Conservation (phyloP, 371 early-diverging fungal genomes). For the Syncephalastrum racemosum region DNA sequence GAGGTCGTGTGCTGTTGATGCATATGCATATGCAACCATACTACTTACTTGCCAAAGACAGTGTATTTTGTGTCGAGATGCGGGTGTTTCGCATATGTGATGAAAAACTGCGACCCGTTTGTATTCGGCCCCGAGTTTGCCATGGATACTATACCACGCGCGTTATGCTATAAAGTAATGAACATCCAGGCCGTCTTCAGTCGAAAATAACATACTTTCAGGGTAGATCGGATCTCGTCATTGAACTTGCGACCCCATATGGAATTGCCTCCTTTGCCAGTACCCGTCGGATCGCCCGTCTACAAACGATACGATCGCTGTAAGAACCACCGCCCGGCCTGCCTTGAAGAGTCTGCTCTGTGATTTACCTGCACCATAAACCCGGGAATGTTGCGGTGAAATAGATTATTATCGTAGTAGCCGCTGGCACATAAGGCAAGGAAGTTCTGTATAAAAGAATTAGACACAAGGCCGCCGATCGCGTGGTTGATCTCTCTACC, state of each 20-base stretch:
- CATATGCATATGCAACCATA: background rate
- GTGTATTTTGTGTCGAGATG: conserved; percentile 92
- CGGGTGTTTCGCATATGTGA: conserved; percentile 80
- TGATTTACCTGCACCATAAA: conserved; percentile 84
- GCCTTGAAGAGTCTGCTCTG: background rate
- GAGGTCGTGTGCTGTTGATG: background rate
- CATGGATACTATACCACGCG: conserved; percentile 89
- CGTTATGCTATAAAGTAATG: conserved; percentile 66
- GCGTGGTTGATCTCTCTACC: conserved; percentile 39
- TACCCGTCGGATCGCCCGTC: conserved; percentile 90
- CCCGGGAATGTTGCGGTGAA: conserved; percentile 88
- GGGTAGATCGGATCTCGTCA: conserved; percentile 84
- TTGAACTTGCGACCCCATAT: conserved; percentile 87
- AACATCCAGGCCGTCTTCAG: background rate
- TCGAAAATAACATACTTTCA: conserved; percentile 58
- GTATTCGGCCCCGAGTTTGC: conserved; percentile 93
- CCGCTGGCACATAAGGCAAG: conserved; percentile 91
- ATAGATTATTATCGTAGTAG: conserved; percentile 85
- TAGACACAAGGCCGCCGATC: background rate
- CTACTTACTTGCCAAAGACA: conserved; percentile 87
- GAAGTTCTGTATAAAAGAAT: conserved; percentile 71
- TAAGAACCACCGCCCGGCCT: background rate
- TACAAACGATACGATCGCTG: conserved; percentile 17
- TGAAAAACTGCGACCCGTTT: conserved; percentile 93
- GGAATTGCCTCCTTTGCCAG: conserved; percentile 86